These are phyloP conservation scores for Scedosporium dehoogii DNA, from an alignment of 2,329 filamentous ascomycete genomes.

Conservation along the genomic window DNA sequence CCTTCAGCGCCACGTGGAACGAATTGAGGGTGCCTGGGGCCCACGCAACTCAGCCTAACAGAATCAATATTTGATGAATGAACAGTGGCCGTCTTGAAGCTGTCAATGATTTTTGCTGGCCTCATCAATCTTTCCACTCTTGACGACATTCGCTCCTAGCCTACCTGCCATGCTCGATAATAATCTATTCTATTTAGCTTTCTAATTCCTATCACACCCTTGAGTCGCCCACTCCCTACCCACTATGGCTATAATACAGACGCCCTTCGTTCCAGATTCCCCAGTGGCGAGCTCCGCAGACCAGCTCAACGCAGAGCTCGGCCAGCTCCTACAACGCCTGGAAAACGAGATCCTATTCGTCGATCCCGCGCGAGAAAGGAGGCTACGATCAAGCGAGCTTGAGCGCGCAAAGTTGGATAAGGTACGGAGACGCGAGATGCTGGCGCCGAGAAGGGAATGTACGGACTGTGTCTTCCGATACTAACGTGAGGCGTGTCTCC, in stretches of 20 bases:
- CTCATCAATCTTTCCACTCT: no score
- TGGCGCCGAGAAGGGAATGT: no score
- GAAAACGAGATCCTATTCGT: constrained; percentile 55
- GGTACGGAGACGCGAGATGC: not conserved
- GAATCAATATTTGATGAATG: no score
- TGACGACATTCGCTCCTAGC: no score
- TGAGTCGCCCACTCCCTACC: not conserved
- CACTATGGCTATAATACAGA: constrained; percentile 1
- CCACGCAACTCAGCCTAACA: no score
- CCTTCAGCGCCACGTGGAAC: no score
- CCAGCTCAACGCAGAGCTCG: constrained; percentile 38
- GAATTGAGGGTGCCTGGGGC: no score
- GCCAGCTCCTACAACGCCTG: constrained; percentile 54
- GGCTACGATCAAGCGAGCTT: constrained; percentile 8
- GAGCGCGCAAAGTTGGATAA: constrained; percentile 7
- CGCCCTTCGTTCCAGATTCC: not conserved
- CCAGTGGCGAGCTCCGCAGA: constrained; percentile 15
- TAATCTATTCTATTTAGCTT: not conserved
- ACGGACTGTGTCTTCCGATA: no score
- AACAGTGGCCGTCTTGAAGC: no score
- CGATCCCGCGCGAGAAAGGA: constrained; percentile 43
- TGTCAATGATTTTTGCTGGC: no score
- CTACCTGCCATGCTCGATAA: no score
- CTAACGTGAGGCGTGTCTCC: constrained; percentile 30
- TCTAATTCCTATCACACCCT: not conserved